These are phyloP conservation scores for Kwoniella newhampshirensis DNA, from an alignment of 768 basidiomycete genomes.

Conservation along the genomic window DNA sequence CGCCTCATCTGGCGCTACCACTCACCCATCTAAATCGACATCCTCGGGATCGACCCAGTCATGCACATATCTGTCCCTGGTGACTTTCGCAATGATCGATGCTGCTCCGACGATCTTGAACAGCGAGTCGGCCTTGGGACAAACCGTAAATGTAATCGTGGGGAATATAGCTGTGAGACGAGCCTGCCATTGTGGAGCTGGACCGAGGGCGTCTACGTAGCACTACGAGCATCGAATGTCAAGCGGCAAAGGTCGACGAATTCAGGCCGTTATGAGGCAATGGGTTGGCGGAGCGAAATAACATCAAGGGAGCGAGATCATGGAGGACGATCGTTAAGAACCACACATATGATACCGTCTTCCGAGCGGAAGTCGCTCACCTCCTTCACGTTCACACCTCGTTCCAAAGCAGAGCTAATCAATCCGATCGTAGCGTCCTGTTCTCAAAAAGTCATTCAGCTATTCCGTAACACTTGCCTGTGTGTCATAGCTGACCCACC, in stretches of 20 bases:
- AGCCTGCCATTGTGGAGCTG: conserved; percentile 76
- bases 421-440: conserved; percentile 86
- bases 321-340: no score
- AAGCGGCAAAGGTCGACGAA: background rate
- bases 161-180: conserved; percentile 80
- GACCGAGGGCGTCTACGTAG: conserved; percentile 85
- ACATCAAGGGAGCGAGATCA: background rate
- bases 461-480: background rate
- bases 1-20: no score
- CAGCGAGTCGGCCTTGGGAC: conserved; percentile 88
- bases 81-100: conserved; percentile 94
- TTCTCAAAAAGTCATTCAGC: conserved; percentile 53
- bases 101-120: conserved; percentile 97
- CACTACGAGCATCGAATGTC: conserved; percentile 11
- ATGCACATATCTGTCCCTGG: conserved; percentile 84
- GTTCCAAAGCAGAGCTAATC: conserved; percentile 78
- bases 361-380: conserved; percentile 54
- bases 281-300: background rate
- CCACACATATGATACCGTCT: no score
- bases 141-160: conserved; percentile 80
- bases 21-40: conserved; percentile 17
- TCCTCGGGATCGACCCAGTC: conserved; percentile 62
- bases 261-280: background rate
- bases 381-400: conserved; percentile 75
- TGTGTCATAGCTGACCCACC: conserved; percentile 16